Conservation (phyloP, 2,329 filamentous ascomycete species). For the Colletotrichum sp. region DNA sequence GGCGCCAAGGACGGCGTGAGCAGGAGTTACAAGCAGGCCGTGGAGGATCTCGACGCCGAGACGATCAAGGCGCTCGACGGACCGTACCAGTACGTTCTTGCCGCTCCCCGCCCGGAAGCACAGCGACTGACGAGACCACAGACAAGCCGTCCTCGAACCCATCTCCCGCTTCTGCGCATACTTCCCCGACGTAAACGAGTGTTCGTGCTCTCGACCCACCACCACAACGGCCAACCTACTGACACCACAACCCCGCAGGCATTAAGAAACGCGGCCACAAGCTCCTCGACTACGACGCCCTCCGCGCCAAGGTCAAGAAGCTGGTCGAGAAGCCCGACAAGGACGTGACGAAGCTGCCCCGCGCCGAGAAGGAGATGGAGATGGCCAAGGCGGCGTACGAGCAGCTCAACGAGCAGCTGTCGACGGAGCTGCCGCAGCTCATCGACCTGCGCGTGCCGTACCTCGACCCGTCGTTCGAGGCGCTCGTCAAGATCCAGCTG, state of each 20-base stretch:
- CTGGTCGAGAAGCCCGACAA: constrained; percentile 98
- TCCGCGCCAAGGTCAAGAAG: constrained; percentile 96
- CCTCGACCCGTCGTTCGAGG: constrained; percentile 95
- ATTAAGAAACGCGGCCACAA: constrained; percentile 99
- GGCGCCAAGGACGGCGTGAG: constrained; percentile 95
- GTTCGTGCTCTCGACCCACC: constrained; percentile 50
- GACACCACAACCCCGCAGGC: constrained; percentile 47
- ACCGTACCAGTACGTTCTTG: constrained; percentile 72
- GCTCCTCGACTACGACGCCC: constrained; percentile 95
- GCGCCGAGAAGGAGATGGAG: constrained; percentile 94
- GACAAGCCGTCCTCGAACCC: constrained; percentile 91
- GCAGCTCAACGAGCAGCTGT: constrained; percentile 95
- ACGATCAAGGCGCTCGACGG: constrained; percentile 98
- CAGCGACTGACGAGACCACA: constrained; percentile 35
- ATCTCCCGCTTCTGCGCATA: constrained; percentile 97
- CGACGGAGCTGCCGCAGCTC: constrained; percentile 88
- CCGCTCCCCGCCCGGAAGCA: too few relatives aligned
- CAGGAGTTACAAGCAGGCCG: constrained; percentile 96
- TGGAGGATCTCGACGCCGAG: constrained; percentile 96
- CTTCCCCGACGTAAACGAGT: constrained; percentile 98
- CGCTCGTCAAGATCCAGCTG: constrained; percentile 97
- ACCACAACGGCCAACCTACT: neutral
- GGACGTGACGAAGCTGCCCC: constrained; percentile 93
- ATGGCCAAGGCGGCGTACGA: constrained; percentile 94
- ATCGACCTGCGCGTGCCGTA: constrained; percentile 98